Evolutionary conservation across 2,329 filamentous ascomycete genomes (phyloP).

Genomic region (Colletotrichum liaoningense): DNA sequence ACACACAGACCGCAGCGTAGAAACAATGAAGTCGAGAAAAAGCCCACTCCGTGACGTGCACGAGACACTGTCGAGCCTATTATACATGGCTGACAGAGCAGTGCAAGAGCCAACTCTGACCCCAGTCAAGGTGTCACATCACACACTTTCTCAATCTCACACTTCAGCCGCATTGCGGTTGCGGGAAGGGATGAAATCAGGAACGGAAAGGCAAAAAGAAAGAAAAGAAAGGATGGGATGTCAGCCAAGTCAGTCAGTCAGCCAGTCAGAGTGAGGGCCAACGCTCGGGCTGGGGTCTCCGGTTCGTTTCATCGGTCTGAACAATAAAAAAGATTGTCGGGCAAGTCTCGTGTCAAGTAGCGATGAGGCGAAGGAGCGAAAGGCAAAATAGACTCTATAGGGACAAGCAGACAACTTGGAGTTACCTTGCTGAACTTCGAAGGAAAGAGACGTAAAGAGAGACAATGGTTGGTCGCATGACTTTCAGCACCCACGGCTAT

Average conservation of each 20-base stretch:
- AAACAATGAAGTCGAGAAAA: conserved; percentile 5
- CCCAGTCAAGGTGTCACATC: not conserved
- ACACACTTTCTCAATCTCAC: not conserved
- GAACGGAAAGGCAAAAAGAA: not conserved
- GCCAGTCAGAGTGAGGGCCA: not conserved
- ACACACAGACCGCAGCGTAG: conserved; percentile 4
- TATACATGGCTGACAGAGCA: conserved; percentile 30
- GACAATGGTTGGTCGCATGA: not conserved
- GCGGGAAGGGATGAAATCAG: not conserved
- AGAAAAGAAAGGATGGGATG: conserved; percentile 24
- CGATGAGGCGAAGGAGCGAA: conserved; percentile 5
- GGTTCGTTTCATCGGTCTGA: conserved; percentile 32
- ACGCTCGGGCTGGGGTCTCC: conserved; percentile 18
- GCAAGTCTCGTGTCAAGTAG: not conserved
- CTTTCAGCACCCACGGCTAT: not conserved
- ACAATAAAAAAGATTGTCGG: not conserved
- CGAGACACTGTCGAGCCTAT: conserved; percentile 27
- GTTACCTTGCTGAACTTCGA: not conserved
- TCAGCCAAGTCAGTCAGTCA: not conserved
- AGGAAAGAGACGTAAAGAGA: not conserved
- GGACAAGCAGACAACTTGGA: not conserved
- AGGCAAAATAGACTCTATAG: not conserved
- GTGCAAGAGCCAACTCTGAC: not conserved
- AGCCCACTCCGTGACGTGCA: conserved; percentile 28
- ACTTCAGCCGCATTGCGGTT: conserved; percentile 15